phyloP scores from a whole-genome alignment of 2,329 filamentous ascomycete genomes.

The Aspergillus sp. region DNA sequence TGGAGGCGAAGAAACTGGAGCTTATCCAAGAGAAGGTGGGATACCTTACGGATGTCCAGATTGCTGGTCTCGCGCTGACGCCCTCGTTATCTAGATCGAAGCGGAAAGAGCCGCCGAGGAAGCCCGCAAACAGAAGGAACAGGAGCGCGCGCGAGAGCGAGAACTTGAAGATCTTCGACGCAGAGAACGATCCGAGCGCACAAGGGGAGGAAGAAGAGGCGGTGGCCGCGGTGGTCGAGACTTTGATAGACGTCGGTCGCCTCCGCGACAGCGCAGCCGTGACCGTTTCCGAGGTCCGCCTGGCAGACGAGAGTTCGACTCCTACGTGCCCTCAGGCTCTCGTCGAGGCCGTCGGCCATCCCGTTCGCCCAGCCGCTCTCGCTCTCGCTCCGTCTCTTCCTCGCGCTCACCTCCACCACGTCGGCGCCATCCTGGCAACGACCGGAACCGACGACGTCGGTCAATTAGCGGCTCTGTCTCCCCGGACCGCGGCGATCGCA shows the following conservation, averaged over 20 bases:
- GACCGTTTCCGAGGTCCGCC: slow-evolving; percentile 49
- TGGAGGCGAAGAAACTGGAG: slow-evolving; percentile 95
- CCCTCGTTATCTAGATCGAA: slow-evolving; percentile 61
- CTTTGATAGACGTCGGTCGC: slow-evolving; percentile 55
- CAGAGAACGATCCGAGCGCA: slow-evolving; percentile 46
- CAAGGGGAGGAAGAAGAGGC: slow-evolving; percentile 40
- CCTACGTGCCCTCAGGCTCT: slow-evolving; percentile 56
- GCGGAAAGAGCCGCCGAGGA: slow-evolving; percentile 80
- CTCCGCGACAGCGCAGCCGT: slow-evolving; percentile 53
- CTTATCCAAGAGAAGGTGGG: slow-evolving; percentile 88
- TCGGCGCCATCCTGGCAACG: slow-evolving; percentile 27
- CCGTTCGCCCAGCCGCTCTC: slow-evolving; percentile 35
- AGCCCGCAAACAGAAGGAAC: slow-evolving; percentile 69
- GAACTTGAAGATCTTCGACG: slow-evolving; percentile 70
- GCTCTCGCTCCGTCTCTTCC: slow-evolving; percentile 35
- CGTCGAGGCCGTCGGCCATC: slow-evolving; percentile 43
- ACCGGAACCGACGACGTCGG: slow-evolving; percentile 35
- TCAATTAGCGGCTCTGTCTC: slow-evolving; percentile 44
- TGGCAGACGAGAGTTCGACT: slow-evolving; percentile 56
- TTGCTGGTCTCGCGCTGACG: slow-evolving; percentile 15
- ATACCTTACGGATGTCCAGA: too few species aligned
- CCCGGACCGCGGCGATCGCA: slow-evolving; percentile 39
- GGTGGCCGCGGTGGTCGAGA: slow-evolving; percentile 42
- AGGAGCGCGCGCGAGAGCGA: slow-evolving; percentile 70
- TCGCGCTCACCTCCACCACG: slow-evolving; percentile 37